Evolutionary conservation across 352 stramenopile genomes (phyloP).

Genomic region (Globisporangium irregulare): DNA sequence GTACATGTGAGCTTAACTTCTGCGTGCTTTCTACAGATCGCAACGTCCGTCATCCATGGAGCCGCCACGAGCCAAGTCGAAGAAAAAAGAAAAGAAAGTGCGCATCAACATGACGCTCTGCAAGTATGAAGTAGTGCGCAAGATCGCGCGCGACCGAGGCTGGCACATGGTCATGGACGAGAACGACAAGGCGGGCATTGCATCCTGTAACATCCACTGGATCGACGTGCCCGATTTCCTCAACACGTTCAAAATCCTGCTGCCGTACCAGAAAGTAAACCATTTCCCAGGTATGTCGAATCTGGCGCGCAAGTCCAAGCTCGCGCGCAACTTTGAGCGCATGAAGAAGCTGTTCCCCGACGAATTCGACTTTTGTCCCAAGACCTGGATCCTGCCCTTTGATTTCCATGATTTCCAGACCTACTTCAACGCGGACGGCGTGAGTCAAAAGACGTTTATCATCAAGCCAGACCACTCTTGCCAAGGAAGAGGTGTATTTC

Average conservation of each 20-base stretch:
- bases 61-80: slow-evolving; percentile 5
- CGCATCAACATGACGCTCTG: slow-evolving; percentile 74
- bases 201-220: slow-evolving; percentile 92
- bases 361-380: slow-evolving; percentile 94
- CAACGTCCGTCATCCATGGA: background rate
- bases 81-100: slow-evolving; percentile 48
- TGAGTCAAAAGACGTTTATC: slow-evolving; percentile 93
- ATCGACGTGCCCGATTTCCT: slow-evolving; percentile 92
- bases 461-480: slow-evolving; percentile 92
- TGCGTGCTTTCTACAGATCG: background rate
- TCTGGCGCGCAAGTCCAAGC: slow-evolving; percentile 92
- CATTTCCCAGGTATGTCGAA: slow-evolving; percentile 96
- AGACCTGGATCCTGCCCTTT: slow-evolving; percentile 96
- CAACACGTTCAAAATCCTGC: slow-evolving; percentile 84
- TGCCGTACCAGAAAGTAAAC: slow-evolving; percentile 94
- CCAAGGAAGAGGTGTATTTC: slow-evolving; percentile 92
- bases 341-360: slow-evolving; percentile 94
- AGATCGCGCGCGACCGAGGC: slow-evolving; percentile 68
- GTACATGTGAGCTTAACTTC: background rate
- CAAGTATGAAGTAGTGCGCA: slow-evolving; percentile 82
- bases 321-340: slow-evolving; percentile 94
- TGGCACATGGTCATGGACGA: slow-evolving; percentile 78
- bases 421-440: slow-evolving; percentile 88
- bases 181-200: slow-evolving; percentile 56
- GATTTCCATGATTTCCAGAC: slow-evolving; percentile 91